Evolutionary conservation across 306 rosid genomes (phyloP), one percentile per base, ranked within the genome.

Genomic region (Citrullus colocynthis): DNA sequence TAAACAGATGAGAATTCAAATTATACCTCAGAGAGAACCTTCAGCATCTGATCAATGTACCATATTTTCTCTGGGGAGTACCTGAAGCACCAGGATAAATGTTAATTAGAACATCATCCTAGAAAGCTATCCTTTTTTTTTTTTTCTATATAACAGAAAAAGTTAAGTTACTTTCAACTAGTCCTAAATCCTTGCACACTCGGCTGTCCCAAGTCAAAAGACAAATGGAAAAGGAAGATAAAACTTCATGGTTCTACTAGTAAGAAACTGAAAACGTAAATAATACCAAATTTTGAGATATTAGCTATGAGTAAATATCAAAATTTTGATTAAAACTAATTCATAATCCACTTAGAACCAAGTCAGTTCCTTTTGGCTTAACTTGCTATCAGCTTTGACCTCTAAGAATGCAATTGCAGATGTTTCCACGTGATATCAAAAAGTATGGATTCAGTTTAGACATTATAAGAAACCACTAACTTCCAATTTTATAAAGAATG

Each of bases 41-140:
- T 92, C 45, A 95, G 97, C 99, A 95, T 95, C 91, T 89, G 97
- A 84, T 95, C 97, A 65, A 95, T 87, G 86, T 95, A 95, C 99
- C 99, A 95, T 75, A 95, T 90, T 91, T 92, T 95, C 90, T 92
- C 97, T 0, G 89, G 93, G 84, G 99, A 89, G 89, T 90, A 91
- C 93, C 99, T 95, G 84, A 80, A 86, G 74, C 86, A 81, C 48
- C 81, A 92, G 76, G 37, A 36, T 73, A 81, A 80, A 72, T 75
- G 77, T 77, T 70, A 63, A 84, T 58, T 41, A 79, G 41, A 71
- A 62, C 48, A 64, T 39, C 52, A 37, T 32, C 15, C 63, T 59
- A 28, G 13, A 15, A 18, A 44, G 42, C 28, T 28, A 5, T 49
- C 77, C 63, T 39, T 74, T 48, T 21, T 34, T 34, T 54, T 28